These are phyloP conservation scores for Panus rudis DNA, from an alignment of 768 basidiomycete species.

Conservation along the genomic window DNA sequence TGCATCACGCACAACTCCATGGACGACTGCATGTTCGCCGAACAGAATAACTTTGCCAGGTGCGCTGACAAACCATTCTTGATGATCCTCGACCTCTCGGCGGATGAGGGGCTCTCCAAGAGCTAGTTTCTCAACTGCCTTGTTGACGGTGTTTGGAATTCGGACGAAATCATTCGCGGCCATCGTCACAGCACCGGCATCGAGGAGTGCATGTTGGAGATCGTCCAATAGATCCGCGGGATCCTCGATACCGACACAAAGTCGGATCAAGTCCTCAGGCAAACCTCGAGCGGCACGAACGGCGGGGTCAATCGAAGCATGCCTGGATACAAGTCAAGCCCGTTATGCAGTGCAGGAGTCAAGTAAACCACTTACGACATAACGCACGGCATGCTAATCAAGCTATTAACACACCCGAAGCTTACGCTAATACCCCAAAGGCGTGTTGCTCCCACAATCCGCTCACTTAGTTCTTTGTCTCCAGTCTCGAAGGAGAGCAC, in stretches of 20 bases:
- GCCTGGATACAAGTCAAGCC: slow-evolving; percentile 38
- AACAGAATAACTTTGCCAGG: slow-evolving; percentile 98
- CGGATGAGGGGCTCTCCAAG: slow-evolving; percentile 20
- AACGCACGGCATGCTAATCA: slow-evolving; percentile 98
- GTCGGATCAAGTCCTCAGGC: slow-evolving; percentile 96
- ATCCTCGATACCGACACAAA: slow-evolving; percentile 98
- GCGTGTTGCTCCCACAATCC: slow-evolving; percentile 85
- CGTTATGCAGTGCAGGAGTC: background rate
- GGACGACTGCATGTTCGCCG: slow-evolving; percentile 97
- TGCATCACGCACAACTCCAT: slow-evolving; percentile 74
- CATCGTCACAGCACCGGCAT: slow-evolving; percentile 77
- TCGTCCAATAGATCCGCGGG: slow-evolving; percentile 89
- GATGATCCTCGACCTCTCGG: slow-evolving; percentile 22
- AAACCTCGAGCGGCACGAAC: slow-evolving; percentile 93
- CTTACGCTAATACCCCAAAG: slow-evolving; percentile 98
- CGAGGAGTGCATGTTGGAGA: slow-evolving; percentile 85
- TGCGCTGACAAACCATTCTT: slow-evolving; percentile 85
- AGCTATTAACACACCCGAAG: slow-evolving; percentile 95
- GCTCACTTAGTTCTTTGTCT: slow-evolving; percentile 83
- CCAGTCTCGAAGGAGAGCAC: slow-evolving; percentile 94
- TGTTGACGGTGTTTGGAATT: slow-evolving; percentile 37
- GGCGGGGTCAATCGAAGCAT: slow-evolving; percentile 95
- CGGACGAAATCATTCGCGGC: slow-evolving; percentile 44
- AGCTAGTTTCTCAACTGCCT: slow-evolving; percentile 66
- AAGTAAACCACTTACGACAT: slow-evolving; percentile 79